These are phyloP conservation scores for Ceratocystis destructans DNA, from an alignment of 2,329 filamentous ascomycete species.

Conservation along the genomic window DNA sequence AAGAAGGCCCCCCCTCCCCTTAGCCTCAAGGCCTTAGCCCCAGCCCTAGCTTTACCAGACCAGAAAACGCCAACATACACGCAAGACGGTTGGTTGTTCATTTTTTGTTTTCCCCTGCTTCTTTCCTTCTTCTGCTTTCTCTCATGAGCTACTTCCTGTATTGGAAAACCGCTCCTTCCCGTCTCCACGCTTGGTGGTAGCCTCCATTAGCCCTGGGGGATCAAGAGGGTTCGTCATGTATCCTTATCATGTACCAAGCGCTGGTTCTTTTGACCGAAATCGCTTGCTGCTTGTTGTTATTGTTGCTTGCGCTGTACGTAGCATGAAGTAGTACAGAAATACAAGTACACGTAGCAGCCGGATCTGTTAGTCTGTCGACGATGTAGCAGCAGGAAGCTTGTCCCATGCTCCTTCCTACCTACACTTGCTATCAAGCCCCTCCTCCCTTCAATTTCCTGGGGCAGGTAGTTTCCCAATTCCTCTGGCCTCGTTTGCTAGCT, in stretches of 20 bases:
- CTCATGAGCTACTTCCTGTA: background rate
- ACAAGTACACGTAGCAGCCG: background rate
- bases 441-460: background rate
- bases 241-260: background rate
- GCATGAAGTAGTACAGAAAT: background rate
- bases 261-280: no score
- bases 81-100: no score
- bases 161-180: background rate
- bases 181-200: background rate
- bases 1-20: no score
- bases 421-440: background rate
- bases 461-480: background rate
- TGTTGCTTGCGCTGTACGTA: background rate
- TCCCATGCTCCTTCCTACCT: background rate
- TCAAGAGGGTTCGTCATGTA: background rate
- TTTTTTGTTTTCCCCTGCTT: background rate
- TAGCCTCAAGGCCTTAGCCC: no score
- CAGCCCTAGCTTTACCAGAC: no score
- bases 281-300: background rate
- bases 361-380: background rate
- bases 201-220: background rate
- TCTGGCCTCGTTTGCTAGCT: background rate
- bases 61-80: no score
- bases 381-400: background rate
- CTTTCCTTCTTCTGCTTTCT: background rate